Conservation (phyloP, 1,139 yeast species). For the Sugiyamaella xylanicola region DNA sequence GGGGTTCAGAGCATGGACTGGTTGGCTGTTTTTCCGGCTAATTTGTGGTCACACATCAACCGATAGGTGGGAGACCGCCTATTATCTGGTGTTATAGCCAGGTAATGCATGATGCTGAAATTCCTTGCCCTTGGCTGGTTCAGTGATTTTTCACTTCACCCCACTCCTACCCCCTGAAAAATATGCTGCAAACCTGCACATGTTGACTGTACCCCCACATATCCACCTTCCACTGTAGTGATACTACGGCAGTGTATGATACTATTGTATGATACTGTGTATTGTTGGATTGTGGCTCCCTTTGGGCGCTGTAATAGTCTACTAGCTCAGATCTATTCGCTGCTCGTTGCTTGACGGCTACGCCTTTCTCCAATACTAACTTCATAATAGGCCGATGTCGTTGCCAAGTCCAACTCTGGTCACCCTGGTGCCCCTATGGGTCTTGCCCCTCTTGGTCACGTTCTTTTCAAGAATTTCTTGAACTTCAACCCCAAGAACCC, state of each 20-base stretch:
- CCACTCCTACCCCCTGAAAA: conserved; percentile 4
- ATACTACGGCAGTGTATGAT: too few relatives aligned
- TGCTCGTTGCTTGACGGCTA: too few relatives aligned
- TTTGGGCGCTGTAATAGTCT: too few relatives aligned
- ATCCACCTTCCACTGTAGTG: neutral
- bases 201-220: conserved; percentile 1
- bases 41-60: neutral
- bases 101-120: neutral
- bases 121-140: neutral
- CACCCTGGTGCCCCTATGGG: conserved; percentile 99
- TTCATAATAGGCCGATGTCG: conserved; percentile 61
- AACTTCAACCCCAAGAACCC: conserved; percentile 90
- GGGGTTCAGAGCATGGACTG: neutral
- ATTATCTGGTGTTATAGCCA: neutral
- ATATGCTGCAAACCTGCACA: neutral
- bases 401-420: conserved; percentile 89
- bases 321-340: too few relatives aligned
- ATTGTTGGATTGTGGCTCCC: too few relatives aligned
- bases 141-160: neutral
- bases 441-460: conserved; percentile 85
- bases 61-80: neutral
- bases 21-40: neutral
- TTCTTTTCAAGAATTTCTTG: conserved; percentile 70
- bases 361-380: too few relatives aligned
- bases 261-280: too few relatives aligned